Conservation (phyloP, 495 filamentous ascomycete species). For the Aspergillus indologenus region DNA sequence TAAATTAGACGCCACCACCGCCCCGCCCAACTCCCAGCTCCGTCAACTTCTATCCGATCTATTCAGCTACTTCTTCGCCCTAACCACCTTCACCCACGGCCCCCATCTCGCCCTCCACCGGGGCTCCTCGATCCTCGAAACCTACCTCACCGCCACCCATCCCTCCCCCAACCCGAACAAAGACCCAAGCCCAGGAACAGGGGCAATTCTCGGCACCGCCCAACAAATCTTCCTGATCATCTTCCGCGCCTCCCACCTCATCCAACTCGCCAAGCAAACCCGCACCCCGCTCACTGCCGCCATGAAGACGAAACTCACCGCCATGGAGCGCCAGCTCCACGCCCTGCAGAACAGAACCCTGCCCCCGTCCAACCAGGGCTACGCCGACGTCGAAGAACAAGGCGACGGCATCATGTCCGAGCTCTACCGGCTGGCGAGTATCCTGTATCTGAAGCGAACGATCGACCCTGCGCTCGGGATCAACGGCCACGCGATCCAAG, state of each 20-base stretch:
- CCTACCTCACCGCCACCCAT: constrained; percentile 1
- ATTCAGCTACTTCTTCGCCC: constrained; percentile 24
- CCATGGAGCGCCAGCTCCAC: constrained; percentile 1
- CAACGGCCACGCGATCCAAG: background rate
- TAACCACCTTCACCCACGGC: constrained; percentile 17
- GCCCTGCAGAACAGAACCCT: background rate
- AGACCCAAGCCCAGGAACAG: constrained; percentile 3
- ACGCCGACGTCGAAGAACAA: background rate
- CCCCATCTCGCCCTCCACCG: constrained; percentile 6
- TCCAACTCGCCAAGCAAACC: background rate
- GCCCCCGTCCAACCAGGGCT: background rate
- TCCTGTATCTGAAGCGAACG: constrained; percentile 10
- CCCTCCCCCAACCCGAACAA: no score
- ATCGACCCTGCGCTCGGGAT: background rate
- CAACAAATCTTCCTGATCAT: constrained; percentile 16
- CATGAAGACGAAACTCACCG: constrained; percentile 1
- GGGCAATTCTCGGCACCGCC: constrained; percentile 13
- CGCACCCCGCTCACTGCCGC: background rate
- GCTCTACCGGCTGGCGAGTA: constrained; percentile 17
- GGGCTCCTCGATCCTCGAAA: constrained; percentile 11
- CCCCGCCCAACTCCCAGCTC: constrained; percentile 2
- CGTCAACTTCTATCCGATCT: constrained; percentile 15
- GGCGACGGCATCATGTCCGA: constrained; percentile 13
- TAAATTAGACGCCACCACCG: background rate
- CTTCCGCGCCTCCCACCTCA: constrained; percentile 8